phyloP scores from a whole-genome alignment of 176 grass and related monocot genomes.

The Dactylis glomerata region DNA sequence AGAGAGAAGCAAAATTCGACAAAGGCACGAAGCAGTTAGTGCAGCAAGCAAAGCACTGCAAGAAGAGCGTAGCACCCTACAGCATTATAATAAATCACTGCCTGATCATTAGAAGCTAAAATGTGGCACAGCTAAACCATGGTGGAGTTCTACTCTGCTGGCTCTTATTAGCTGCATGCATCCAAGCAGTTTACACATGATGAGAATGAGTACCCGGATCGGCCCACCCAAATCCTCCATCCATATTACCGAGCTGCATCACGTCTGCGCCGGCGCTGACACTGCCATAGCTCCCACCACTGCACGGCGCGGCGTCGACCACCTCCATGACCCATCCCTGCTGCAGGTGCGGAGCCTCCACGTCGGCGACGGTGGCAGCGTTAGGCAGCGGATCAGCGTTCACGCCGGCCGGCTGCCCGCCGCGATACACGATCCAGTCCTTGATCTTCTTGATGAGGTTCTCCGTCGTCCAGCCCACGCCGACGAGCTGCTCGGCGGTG shows the following conservation, averaged over 20 bases:
- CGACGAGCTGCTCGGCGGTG: slow-evolving; percentile 24
- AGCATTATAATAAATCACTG: no score
- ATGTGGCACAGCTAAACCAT: no score
- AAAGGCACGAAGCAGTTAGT: no score
- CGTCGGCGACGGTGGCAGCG: not conserved
- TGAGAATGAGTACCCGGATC: not conserved
- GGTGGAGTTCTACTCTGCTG: no score
- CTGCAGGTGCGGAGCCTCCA: not conserved
- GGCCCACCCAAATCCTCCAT: not conserved
- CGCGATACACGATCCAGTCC: not conserved
- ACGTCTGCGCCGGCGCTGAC: not conserved
- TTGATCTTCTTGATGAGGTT: slow-evolving; percentile 2
- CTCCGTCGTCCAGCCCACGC: slow-evolving; percentile 23
- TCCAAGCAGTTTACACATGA: not conserved
- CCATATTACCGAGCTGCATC: not conserved
- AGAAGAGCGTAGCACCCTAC: no score
- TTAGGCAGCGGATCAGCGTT: not conserved
- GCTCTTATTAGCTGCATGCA: not conserved
- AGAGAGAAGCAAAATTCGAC: no score
- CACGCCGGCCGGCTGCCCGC: not conserved
- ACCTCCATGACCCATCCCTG: not conserved
- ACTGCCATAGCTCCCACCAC: not conserved
- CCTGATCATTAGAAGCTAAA: no score
- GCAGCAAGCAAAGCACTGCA: no score
- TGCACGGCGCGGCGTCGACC: not conserved